phyloP scores from a whole-genome alignment of 208 protist species.

The Leishmania tarentolae region DNA sequence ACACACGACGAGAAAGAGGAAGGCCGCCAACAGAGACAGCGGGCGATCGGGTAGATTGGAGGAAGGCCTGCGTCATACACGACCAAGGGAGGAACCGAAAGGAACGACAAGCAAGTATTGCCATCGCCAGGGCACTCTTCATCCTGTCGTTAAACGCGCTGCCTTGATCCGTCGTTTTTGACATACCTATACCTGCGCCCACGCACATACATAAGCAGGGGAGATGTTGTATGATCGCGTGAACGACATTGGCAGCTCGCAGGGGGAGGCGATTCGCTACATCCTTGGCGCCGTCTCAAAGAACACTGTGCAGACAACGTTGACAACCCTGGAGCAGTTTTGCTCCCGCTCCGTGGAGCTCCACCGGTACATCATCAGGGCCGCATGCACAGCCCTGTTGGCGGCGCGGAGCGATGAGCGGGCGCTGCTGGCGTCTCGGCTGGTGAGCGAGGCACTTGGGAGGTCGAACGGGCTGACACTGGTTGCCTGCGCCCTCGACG shows the following conservation, averaged over 20 bases:
- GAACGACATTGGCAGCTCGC: conserved; percentile 69
- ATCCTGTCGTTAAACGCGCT: background rate
- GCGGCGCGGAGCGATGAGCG: conserved; percentile 42
- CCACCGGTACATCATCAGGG: conserved; percentile 62
- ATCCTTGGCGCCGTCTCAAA: conserved; percentile 68
- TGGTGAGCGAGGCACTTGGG: conserved; percentile 67
- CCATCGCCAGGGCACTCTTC: background rate
- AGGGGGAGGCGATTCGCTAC: conserved; percentile 76
- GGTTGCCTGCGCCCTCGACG: conserved; percentile 52
- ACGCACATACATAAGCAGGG: background rate
- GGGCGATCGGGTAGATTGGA: background rate
- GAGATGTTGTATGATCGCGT: conserved; percentile 81
- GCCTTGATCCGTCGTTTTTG: background rate
- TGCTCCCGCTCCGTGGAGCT: conserved; percentile 52
- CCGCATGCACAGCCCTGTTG: conserved; percentile 35
- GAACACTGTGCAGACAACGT: conserved; percentile 73
- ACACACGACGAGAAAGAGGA: background rate
- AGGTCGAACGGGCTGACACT: conserved; percentile 71
- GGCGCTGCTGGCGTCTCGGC: conserved; percentile 44
- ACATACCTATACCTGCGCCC: background rate
- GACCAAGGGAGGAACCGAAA: conserved; percentile 18
- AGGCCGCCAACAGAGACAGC: background rate
- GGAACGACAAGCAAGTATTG: background rate
- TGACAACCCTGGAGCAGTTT: conserved; percentile 73
- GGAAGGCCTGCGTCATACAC: background rate